Base-by-base conservation (phyloP, 805 yeast species). In the Citeromyces nyonsensis region DNA sequence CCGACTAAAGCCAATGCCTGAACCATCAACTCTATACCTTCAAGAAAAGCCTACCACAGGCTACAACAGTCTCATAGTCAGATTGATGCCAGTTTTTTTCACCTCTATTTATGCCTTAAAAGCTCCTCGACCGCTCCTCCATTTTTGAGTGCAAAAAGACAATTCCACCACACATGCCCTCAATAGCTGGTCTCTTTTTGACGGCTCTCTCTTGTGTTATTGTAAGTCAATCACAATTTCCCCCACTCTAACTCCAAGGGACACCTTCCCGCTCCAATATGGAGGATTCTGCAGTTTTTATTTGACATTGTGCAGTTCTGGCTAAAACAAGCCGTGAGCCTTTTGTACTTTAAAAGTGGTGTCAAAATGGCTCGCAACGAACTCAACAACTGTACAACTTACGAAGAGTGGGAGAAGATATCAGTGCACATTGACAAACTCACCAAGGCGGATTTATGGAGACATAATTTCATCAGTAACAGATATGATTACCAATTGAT, bases 401-500 rank as follows among this genome's bases (percentile, higher is more conserved):
- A 72, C 48, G 69, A 64, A 26, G 88, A 81, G 36, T 88, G 94
- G 88, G 74, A 66, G 39, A 54, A 51, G 13, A 62, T 54, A 13
- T 73, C 76, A 0, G 48, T 52, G 5, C 51, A 57, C 30, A 58
- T 72, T 2, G 79, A 72, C 38, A 57, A 57, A 28, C 48, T 66
- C 8, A 60, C 69, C 1, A 74, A 74, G 5, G 63, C 67, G 12
- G 70, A 69, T 39, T 43, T 66, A 13, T 71, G 93, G 94, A 62
- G 95, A 36, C 81, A 83, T 39, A 83, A 85, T 47, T 84, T 86
- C 41, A 72, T 76, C 22, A 77, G 88, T 25, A 66, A 66, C 37
- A 73, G 78, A 43, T 88, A 85, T 47, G 97, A 88, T 52, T 91
- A 83, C 51, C 61, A 74, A 25, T 62, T 93, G 26, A 82, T 91